phyloP scores from a whole-genome alignment of 257 asterid genomes.

The Eucommia ulmoides region DNA sequence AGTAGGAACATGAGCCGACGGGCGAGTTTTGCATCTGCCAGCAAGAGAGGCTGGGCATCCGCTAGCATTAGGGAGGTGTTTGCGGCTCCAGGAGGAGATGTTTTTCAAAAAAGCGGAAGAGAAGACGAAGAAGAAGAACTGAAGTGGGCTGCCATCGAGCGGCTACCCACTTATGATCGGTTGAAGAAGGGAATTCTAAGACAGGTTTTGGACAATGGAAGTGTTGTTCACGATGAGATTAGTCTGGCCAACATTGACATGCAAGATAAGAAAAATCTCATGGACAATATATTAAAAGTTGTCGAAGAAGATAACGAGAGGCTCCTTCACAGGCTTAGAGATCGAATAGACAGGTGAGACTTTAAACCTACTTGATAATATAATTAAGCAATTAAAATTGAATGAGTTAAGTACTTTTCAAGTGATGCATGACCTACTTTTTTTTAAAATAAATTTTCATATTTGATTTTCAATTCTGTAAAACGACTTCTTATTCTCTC shows the following conservation, averaged over 20 bases:
- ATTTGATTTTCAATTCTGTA: background rate
- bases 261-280: constrained; percentile 52
- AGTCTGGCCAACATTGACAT: constrained; percentile 47
- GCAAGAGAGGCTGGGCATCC: constrained; percentile 67
- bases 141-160: constrained; percentile 76
- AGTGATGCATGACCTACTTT: background rate
- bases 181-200: constrained; percentile 53
- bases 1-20: constrained; percentile 17
- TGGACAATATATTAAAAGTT: constrained; percentile 46
- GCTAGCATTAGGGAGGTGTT: constrained; percentile 65
- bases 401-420: background rate
- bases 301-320: constrained; percentile 69
- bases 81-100: constrained; percentile 53
- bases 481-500: no score
- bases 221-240: constrained; percentile 45
- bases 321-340: constrained; percentile 43
- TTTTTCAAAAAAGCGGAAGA: constrained; percentile 48
- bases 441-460: background rate
- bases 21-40: constrained; percentile 43
- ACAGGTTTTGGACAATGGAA: constrained; percentile 57
- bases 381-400: no score
- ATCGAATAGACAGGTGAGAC: constrained; percentile 53
- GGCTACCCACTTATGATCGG: constrained; percentile 76
- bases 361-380: background rate
- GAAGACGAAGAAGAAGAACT: constrained; percentile 64